Evolutionary conservation across 2,329 filamentous ascomycete genomes (phyloP).

Genomic region (Ambrosiella xylebori): DNA sequence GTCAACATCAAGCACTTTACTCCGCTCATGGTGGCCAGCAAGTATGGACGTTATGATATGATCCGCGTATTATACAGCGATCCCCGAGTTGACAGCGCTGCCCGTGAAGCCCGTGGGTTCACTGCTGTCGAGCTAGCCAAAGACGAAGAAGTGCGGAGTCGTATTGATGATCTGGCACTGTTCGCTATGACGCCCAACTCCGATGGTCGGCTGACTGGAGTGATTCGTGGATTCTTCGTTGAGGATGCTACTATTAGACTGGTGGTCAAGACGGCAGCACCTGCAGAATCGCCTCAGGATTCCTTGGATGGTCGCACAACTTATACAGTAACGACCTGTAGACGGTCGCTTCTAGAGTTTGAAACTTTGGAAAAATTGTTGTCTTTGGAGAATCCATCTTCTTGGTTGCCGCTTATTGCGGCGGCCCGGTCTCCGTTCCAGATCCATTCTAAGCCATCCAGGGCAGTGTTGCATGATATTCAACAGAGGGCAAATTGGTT

Average conservation of each 20-base stretch:
- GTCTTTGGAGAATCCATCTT: constrained; percentile 78
- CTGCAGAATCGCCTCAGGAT: constrained; percentile 36
- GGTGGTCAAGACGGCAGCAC: constrained; percentile 84
- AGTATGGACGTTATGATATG: constrained; percentile 89
- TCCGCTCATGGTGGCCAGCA: constrained; percentile 92
- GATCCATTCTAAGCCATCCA: constrained; percentile 78
- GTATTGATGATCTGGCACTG: constrained; percentile 83
- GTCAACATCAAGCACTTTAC: constrained; percentile 92
- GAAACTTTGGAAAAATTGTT: constrained; percentile 76
- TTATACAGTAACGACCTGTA: constrained; percentile 87
- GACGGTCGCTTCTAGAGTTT: constrained; percentile 75
- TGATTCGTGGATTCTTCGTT: constrained; percentile 90
- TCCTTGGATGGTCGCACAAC: constrained; percentile 49
- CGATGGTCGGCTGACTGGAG: constrained; percentile 74
- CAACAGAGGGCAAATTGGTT: constrained; percentile 79
- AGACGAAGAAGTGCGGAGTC: constrained; percentile 91
- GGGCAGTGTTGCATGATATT: constrained; percentile 70
- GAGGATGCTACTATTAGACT: constrained; percentile 88
- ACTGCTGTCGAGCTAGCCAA: constrained; percentile 94
- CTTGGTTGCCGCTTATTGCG: constrained; percentile 71
- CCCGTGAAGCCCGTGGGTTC: constrained; percentile 71
- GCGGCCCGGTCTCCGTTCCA: constrained; percentile 78
- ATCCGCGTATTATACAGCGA: constrained; percentile 79
- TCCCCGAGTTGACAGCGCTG: constrained; percentile 65
- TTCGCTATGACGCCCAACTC: constrained; percentile 55